phyloP scores from a whole-genome alignment of 257 asterid species.

The Nicotiana tabacum region DNA sequence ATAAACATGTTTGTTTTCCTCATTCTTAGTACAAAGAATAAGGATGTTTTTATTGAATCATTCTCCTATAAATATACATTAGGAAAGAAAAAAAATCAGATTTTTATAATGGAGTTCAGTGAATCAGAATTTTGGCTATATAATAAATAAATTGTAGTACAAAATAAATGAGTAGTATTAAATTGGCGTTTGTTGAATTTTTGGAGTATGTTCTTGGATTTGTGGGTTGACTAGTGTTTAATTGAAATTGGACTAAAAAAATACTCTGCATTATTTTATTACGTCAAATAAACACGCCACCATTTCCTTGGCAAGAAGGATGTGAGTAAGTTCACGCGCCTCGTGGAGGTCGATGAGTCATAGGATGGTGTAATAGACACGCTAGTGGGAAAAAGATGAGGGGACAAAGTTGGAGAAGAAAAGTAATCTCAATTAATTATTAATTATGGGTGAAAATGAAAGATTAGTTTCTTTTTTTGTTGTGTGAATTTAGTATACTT shows the following conservation, averaged over 20 bases:
- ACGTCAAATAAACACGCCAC: background rate
- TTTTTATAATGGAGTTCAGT: background rate
- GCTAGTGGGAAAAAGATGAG: background rate
- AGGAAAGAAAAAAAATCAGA: background rate
- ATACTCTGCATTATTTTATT: background rate
- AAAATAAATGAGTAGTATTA: background rate
- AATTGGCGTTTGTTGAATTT: conserved; percentile 17
- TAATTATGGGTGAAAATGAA: background rate
- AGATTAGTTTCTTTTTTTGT: background rate
- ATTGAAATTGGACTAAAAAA: background rate
- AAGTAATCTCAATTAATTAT: background rate
- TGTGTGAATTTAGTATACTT: background rate
- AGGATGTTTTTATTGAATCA: background rate
- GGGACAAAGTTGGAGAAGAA: background rate
- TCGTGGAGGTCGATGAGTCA: background rate
- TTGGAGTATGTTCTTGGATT: conserved; percentile 21
- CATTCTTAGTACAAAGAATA: background rate
- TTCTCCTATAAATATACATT: conserved; percentile 7
- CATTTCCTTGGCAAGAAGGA: background rate
- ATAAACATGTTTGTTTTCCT: background rate
- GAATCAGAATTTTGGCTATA: background rate
- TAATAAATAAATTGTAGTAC: background rate
- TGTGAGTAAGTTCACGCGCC: background rate
- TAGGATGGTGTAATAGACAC: background rate
- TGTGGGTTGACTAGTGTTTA: conserved; percentile 23